Base-by-base conservation (phyloP, 345 rosid species). In the Eucalyptus lansdowneana region DNA sequence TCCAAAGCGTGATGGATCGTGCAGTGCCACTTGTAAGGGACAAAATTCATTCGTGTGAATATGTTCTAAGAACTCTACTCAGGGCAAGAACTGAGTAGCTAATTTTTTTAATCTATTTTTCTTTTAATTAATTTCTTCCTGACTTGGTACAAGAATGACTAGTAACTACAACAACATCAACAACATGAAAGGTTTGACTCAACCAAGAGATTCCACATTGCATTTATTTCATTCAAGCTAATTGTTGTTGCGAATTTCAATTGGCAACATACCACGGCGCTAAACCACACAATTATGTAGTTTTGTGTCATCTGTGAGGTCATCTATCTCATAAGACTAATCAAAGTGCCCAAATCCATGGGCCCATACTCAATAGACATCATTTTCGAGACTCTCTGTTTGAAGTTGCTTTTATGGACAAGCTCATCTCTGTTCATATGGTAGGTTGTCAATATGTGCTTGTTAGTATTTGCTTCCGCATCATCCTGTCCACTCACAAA, bases 221-320 rank as follows among this genome's bases (percentile, higher is more conserved):
- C 9, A 62, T 29, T 62, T 15, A 14, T 50, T 50, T 50, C 51
- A 50, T 50, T 50, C 51, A 50, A 50, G 51, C 17, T 50, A 50
- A 17, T 17, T 2, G 0, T 16, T 51, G 54, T 58, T 1, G 1
- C 6, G 0, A n/a, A 62, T 62, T 29, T 62, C 69, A 62, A 27
- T 29, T 62, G 4, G 17, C 9, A 62, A 12, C 34, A 27, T 62
- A 27, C 5, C 4, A 1, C 3, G 9, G 31, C 4, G 3, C 17
- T 27, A 15, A 62, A n/a, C 34, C 27, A 14, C n/a, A 51, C 69
- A 12, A 62, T 29, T 27, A 62, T 62, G 34, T 14, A 62, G 16
- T 62, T 62, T 62, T 62, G 13, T 21, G 6, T 62, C 3, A 27
- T 29, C 29, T 62, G 17, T 13, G 34, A 62, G 17, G 34, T 62